Conservation (phyloP, 305 asterid genomes). For the Stenogyne calaminthoides region DNA sequence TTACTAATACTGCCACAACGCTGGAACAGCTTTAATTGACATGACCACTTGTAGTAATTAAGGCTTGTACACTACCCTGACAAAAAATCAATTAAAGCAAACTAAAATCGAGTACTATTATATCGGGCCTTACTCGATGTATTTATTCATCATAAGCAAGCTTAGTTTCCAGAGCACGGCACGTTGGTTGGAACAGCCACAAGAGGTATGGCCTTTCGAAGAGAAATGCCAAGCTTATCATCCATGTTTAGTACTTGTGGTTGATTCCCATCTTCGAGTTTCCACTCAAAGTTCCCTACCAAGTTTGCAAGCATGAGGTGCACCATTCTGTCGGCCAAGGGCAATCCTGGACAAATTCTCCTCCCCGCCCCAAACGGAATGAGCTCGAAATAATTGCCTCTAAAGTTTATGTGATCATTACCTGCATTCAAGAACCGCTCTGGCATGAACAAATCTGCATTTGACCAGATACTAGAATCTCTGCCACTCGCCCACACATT, state of each 20-base stretch:
- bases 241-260: slow-evolving; percentile 41
- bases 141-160: too few relatives aligned
- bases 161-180: neutral
- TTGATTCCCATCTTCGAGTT: slow-evolving; percentile 22
- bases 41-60: too few relatives aligned
- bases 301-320: slow-evolving; percentile 42
- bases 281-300: slow-evolving; percentile 37
- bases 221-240: slow-evolving; percentile 35
- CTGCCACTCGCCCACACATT: too few relatives aligned
- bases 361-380: slow-evolving; percentile 48
- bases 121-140: neutral
- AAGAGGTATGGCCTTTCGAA: slow-evolving; percentile 36
- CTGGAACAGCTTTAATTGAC: too few relatives aligned
- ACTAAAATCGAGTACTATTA: neutral
- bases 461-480: too few relatives aligned
- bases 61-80: too few relatives aligned
- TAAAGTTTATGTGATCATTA: neutral
- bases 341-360: slow-evolving; percentile 42
- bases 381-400: slow-evolving; percentile 41
- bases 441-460: too few relatives aligned
- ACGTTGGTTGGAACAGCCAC: neutral
- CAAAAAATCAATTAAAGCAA: neutral
- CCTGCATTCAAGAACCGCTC: too few relatives aligned
- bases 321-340: slow-evolving; percentile 41
- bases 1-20: too few relatives aligned